Base-by-base conservation (phyloP, 306 rosid genomes). In the Ceratonia siliqua region DNA sequence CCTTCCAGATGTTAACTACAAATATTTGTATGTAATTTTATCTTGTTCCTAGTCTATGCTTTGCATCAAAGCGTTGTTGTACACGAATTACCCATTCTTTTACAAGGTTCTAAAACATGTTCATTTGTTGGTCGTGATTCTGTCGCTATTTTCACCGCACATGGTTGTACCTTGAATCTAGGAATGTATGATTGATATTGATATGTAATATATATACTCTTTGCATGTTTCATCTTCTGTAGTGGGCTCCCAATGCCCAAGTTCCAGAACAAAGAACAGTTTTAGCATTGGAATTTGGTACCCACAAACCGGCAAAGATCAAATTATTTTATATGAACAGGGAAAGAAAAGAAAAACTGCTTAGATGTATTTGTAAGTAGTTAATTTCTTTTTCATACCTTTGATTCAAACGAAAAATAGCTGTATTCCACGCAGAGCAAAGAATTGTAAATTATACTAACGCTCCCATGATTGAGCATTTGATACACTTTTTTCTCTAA, bases 41-140 rank as follows among this genome's bases (percentile, higher is more conserved):
- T 72, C 10, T 62, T 72, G 41, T 66, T 35, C 49, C 76, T 78
- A 53, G 75, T 79, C 66, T 78, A 71, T 85, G 79, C 52, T 33
- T 74, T 74, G 84, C 83, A 80, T 87, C 77, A 79, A 78, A 78
- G 68, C 76, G 81, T 68, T 83, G 68, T 63, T 85, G 83, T 78
- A 77, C 83, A 62, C 85, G 75, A 72, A 62, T 56, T 82, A 58
- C 52, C 45, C 80, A 79, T 80, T 85, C 82, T 79, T 90, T 85
- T 82, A 70, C 69, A 80, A 72, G 72, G 45, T 74, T 50, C 70
- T 62, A 56, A 45, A 27, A 57, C 55, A 43, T 52, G 46, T 78
- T 81, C 71, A 83, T 86, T 88, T 87, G 74, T 61, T 75, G 49
- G 9, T 35, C n/a, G 70, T 76, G 52, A 45, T 72, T 50, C 73